Evolutionary conservation across 192 early-diverging fungal species (phyloP), one percentile per base, ranked within the genome.

Genomic region (Helicostylum pulchrum): DNA sequence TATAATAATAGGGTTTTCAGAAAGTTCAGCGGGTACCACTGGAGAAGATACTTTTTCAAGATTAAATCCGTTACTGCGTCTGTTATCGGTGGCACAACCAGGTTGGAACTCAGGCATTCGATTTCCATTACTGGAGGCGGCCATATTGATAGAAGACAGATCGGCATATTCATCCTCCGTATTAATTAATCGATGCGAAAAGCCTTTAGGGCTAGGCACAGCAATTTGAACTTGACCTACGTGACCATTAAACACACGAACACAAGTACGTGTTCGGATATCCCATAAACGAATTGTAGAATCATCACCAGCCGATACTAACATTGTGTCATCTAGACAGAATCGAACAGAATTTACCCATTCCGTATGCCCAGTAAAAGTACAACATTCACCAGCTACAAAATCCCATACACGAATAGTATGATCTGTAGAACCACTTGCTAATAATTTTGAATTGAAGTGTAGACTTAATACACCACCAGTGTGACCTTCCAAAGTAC

Each of bases 321-420:
- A 57, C 14, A 80, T 63, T 31, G 78, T 82, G 30, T 85, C 76
- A 62, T 86, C 82, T 50, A 80, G 84, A 51, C 39, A 70, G 36
- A 99, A 81, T 32, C 87, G 86, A 36, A 99, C 93, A 45, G 87
- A 79, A 74, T 99, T 99, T 51, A 98, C 92, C 88, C 91, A 90
- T 71, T 96, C 93, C 0, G 83, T 77, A 58, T 99, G 95, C 0
- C 94, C 97, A 14, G 74, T 81, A 17, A 99, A 77, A 0, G 84
- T 85, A 54, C 77, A 87, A 58, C 83, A 85, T 70, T 86, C 81
- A 11, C 86, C 85, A 1, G 85, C 77, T 3, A 67, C 60, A 65
- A 90, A 79, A 65, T 99, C 91, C 88, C 90, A 97, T 8, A 96
- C 90, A 21, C 89, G 87, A 60, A 99, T 91, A 1, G 85, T 86